Evolutionary conservation across 2,329 filamentous ascomycete genomes (phyloP), one percentile per base, ranked within the genome.

Genomic region (Aurifilum marmelostoma): DNA sequence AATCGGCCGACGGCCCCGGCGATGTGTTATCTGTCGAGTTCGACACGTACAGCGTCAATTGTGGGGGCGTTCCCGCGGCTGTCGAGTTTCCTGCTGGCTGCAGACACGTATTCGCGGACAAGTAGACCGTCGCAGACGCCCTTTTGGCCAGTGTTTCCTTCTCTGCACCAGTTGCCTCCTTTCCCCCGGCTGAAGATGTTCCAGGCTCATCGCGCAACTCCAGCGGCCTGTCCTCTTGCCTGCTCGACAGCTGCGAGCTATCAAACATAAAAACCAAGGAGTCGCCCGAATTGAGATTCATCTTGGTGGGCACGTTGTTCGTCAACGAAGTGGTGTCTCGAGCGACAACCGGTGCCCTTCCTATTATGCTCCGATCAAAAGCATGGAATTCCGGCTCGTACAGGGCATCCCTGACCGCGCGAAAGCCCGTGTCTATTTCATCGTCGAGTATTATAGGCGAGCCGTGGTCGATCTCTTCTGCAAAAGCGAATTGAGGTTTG

Each of bases 71-170:
- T 65, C 80, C 74, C 2, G 75, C 75, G 1, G 80, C 82, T 32
- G 82, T 80, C 1, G 82, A 81, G 11, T 80, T 87, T 54, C 84
- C 82, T 27, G 80, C 77, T 16, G 95, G 96, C 74, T 97, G 93
- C 34, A 88, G 79, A 79, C 96, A 99, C 0, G 92, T 94, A 73
- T 94, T 98, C 58, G 94, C 89, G 2, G 94, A 94, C 66, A 99
- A 85, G 78, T 91, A 97, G 3, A 98, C 83, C 1, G 80, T 87
- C 29, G 8, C 24, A 21, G 79, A 78, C 32, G 79, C 72, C 65
- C 75, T 72, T 68, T 75, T 73, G 62, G 67, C 72, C 9, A 47
- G 50, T 54, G 71, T 43, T 59, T 41, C 41, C 24, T 68, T 63
- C 39, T 4, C 34, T 8, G 34, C 74, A n/a, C 74, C 73, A 12